Percentiles rank a stretch among this genome's conserved stretches.
Evolutionary conservation across 164 flowering plant species (phyloP).

Genomic region (Vitis vinifera): ASM3070453v1 NC_081817.1:6465001-6465500

Average conservation of each 20-base stretch:
- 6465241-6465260: neutral
- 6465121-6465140: no score
- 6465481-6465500: constrained; percentile 39
- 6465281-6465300: neutral
- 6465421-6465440: constrained; percentile 64
- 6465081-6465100: no score
- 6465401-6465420: constrained; percentile 82
- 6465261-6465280: neutral
- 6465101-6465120: no score
- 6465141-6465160: no score
- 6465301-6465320: neutral
- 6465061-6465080: no score
- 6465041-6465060: no score
- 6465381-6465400: constrained; percentile 87
- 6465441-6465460: constrained; percentile 82
- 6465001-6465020: no score
- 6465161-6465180: no score
- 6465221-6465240: no score
- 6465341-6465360: neutral
- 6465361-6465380: constrained; percentile 17
- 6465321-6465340: neutral
- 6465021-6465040: no score
- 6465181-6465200: no score
- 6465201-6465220: no score
- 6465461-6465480: constrained; percentile 88